Percentiles rank a stretch among this genome's conserved stretches.
These are phyloP conservation scores for Cydonia oblonga DNA, from an alignment of 331 rosid species.

Conservation along the genomic window DNA sequence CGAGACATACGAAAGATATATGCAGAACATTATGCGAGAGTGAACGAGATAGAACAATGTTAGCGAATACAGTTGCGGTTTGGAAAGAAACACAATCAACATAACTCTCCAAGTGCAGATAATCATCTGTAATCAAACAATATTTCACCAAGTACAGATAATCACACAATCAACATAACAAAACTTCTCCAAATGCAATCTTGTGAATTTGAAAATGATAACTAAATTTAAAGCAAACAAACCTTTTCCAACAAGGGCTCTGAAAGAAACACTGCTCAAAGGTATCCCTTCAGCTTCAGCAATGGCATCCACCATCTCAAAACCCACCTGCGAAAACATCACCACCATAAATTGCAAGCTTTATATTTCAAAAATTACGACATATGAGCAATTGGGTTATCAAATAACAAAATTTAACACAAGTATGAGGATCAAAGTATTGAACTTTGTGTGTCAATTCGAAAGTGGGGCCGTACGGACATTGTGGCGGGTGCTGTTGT, in stretches of 20 bases:
- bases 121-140: background rate
- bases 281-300: slow-evolving; percentile 92
- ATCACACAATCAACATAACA: background rate
- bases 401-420: background rate
- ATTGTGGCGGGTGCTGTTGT: slow-evolving; percentile 63
- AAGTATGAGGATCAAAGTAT: background rate
- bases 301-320: slow-evolving; percentile 67
- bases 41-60: background rate
- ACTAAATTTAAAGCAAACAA: background rate
- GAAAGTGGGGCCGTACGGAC: slow-evolving; percentile 29
- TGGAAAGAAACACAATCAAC: background rate
- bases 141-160: background rate
- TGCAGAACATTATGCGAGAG: background rate
- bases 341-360: background rate
- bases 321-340: slow-evolving; percentile 63
- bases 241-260: slow-evolving; percentile 85
- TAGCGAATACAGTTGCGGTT: background rate
- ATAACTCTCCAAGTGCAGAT: background rate
- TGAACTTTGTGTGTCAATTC: background rate
- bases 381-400: background rate
- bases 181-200: background rate
- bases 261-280: slow-evolving; percentile 63
- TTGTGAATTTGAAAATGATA: background rate
- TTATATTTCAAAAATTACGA: background rate
- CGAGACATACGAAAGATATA: background rate